Conservation (phyloP, 139 green algal genomes). For the Chlamydomonas sp. region DNA sequence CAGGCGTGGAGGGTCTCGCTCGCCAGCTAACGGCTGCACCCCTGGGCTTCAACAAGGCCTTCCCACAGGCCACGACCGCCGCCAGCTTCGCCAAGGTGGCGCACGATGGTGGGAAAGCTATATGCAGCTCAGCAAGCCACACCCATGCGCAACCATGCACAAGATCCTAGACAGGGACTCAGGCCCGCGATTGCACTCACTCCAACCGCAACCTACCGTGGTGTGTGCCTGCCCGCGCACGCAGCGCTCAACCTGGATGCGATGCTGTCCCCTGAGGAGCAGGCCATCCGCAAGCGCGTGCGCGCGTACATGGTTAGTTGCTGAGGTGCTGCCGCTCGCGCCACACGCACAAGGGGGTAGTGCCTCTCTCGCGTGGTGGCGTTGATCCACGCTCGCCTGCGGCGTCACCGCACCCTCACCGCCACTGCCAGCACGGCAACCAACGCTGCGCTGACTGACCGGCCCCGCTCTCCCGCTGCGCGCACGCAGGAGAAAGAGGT, state of each 20-base stretch:
- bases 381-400: background rate
- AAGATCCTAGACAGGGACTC: background rate
- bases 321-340: no score
- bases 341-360: no score
- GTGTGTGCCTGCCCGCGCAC: background rate
- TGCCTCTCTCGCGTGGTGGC: background rate
- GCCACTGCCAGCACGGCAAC: background rate
- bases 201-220: conserved; percentile 4
- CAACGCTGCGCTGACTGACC: background rate
- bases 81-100: conserved; percentile 50
- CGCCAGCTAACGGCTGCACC: background rate
- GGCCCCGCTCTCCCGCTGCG: background rate
- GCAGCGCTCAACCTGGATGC: conserved; percentile 43
- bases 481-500: conserved; percentile 72
- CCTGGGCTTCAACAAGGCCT: background rate
- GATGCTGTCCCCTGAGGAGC: conserved; percentile 64
- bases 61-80: conserved; percentile 49
- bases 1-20: no score
- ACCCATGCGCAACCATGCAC: background rate
- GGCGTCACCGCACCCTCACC: no score
- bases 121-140: background rate
- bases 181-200: background rate
- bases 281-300: conserved; percentile 45
- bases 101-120: conserved; percentile 43
- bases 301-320: conserved; percentile 62